Percentiles rank a stretch among this genome's conserved stretches.
Conservation (phyloP, 345 rosid species). For the Euphorbia pulcherrima region DNA sequence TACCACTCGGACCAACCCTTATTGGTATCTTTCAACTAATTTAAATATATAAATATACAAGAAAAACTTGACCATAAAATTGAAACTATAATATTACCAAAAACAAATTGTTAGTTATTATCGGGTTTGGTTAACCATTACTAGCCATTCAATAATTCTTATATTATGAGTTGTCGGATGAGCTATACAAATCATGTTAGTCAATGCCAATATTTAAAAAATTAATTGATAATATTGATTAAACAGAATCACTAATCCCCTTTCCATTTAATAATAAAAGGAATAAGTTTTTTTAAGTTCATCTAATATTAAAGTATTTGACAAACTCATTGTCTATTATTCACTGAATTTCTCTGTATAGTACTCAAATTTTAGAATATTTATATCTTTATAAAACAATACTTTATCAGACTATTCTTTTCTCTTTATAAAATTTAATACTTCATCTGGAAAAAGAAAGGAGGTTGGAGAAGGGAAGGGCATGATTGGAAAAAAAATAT, state of each 20-base stretch:
- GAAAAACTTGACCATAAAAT: conserved; percentile 3
- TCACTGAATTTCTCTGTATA: not conserved
- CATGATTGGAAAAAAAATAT: too few species aligned
- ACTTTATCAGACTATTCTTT: too few species aligned
- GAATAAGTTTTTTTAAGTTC: not conserved
- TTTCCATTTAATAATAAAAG: not conserved
- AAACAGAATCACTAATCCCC: not conserved
- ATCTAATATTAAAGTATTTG: not conserved
- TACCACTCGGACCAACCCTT: too few species aligned
- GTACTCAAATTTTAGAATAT: not conserved
- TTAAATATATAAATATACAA: too few species aligned
- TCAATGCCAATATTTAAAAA: not conserved
- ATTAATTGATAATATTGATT: not conserved
- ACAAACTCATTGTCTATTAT: not conserved
- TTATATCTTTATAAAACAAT: too few species aligned
- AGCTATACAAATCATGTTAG: conserved; percentile 2
- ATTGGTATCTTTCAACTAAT: not conserved
- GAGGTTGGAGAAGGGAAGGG: too few species aligned
- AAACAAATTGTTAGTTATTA: not conserved
- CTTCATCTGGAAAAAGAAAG: too few species aligned
- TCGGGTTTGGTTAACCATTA: conserved; percentile 5
- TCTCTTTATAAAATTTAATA: too few species aligned
- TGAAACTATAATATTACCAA: not conserved
- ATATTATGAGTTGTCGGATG: not conserved
- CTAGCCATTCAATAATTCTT: not conserved